phyloP scores from a whole-genome alignment of 1,284 basidiomycete species.

The Ceratobasidium sp. region DNA sequence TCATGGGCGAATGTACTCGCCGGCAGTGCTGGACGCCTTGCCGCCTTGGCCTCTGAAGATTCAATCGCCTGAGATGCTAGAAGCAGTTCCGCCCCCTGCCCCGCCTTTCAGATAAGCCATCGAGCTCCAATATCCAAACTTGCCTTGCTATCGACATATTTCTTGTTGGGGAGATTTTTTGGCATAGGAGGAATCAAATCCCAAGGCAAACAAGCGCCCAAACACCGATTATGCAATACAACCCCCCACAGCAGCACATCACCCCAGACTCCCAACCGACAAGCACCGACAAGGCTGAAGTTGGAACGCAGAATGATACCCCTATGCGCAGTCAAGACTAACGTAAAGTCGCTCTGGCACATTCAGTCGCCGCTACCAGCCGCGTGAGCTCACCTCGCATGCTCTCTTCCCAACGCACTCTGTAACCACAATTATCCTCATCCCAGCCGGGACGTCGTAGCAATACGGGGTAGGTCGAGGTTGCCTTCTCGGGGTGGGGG shows the following conservation, averaged over 20 bases:
- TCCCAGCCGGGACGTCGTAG: background rate
- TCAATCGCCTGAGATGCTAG: conserved; percentile 33
- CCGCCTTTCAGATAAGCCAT: background rate
- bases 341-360: background rate
- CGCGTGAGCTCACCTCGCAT: conserved; percentile 7
- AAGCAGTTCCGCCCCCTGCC: conserved; percentile 7
- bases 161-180: conserved; percentile 17
- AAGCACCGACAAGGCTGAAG: conserved; percentile 6
- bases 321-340: conserved; percentile 20
- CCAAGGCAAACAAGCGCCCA: conserved; percentile 4
- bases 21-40: background rate
- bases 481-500: conserved; percentile 13
- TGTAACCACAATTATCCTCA: conserved; percentile 28
- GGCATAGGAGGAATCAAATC: conserved; percentile 15
- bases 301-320: conserved; percentile 11
- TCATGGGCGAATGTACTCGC: background rate
- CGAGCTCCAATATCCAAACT: background rate
- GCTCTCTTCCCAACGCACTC: conserved; percentile 20
- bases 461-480: conserved; percentile 5
- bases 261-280: background rate
- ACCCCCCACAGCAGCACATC: background rate
- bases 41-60: conserved; percentile 9
- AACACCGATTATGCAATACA: conserved; percentile 1
- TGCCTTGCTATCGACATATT: conserved; percentile 34
- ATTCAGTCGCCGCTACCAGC: conserved; percentile 8